Percentiles rank a stretch among this genome's conserved stretches.
Evolutionary conservation across 148 eudicot genomes (phyloP).

Genomic region (Silene conica): DNA sequence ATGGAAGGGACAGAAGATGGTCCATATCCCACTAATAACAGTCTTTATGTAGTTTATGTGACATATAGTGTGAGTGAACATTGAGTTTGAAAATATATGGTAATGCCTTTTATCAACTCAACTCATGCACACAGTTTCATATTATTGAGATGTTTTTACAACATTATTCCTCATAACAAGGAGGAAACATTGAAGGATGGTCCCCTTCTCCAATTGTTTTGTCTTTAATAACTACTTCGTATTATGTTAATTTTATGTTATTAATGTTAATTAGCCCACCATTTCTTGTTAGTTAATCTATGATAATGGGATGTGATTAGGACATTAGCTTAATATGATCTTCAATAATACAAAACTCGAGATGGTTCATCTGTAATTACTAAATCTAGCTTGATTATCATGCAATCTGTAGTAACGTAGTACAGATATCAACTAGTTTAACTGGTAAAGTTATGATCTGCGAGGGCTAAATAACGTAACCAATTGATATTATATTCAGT

Average conservation of each 20-base stretch:
- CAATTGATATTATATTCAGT: too few relatives aligned
- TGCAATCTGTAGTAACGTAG: too few relatives aligned
- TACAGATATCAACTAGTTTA: too few relatives aligned
- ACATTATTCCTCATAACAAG: conserved; percentile 33
- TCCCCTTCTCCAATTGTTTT: conserved; percentile 22
- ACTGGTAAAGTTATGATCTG: too few relatives aligned
- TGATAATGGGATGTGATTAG: not conserved
- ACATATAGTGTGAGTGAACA: conserved; percentile 2
- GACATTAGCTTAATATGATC: too few relatives aligned
- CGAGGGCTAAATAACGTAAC: too few relatives aligned
- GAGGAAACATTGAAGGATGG: conserved; percentile 34
- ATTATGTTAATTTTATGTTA: not conserved
- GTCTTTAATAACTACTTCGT: not conserved
- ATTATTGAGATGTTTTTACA: conserved; percentile 2
- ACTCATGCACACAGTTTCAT: too few relatives aligned
- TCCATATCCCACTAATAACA: conserved; percentile 20
- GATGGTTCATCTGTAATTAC: too few relatives aligned
- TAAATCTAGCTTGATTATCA: too few relatives aligned
- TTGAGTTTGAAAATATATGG: not conserved
- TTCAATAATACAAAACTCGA: too few relatives aligned
- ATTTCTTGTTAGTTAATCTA: not conserved
- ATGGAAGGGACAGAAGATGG: conserved; percentile 9
- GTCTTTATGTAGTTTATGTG: not conserved
- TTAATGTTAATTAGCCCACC: not conserved
- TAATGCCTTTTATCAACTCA: too few relatives aligned